Percentiles rank a stretch among this genome's conserved stretches.
Evolutionary conservation across 805 yeast species (phyloP).

Genomic region (Jamesozyma spencerorum): DNA sequence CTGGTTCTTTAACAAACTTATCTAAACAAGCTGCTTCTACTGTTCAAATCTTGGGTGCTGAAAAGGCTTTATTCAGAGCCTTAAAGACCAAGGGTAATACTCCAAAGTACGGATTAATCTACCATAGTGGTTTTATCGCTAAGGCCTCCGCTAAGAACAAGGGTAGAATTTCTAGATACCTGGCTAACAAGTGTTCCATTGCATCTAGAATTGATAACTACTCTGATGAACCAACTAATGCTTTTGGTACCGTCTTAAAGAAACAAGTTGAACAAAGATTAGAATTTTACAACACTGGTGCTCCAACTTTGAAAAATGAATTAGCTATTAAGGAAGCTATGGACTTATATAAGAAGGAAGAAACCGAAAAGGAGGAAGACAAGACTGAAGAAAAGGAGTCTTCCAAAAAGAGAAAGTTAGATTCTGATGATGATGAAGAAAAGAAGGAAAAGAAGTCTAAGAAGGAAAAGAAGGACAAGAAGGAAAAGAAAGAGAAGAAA

Average conservation of each 20-base stretch:
- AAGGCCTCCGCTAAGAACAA: constrained; percentile 92
- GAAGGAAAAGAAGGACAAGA: constrained; percentile 35
- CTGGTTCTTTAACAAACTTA: constrained; percentile 92
- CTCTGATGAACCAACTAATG: constrained; percentile 86
- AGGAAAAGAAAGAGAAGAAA: constrained; percentile 41
- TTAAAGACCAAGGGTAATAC: constrained; percentile 94
- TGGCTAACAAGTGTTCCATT: constrained; percentile 98
- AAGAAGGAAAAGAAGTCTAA: constrained; percentile 17
- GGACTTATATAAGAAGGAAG: constrained; percentile 44
- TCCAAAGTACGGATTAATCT: constrained; percentile 90
- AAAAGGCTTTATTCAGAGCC: constrained; percentile 93
- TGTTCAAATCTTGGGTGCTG: constrained; percentile 96
- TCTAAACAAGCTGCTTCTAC: constrained; percentile 99
- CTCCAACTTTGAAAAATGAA: constrained; percentile 90
- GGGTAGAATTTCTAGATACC: constrained; percentile 97
- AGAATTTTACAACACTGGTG: constrained; percentile 91
- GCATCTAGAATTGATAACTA: constrained; percentile 98
- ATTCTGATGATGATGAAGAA: constrained; percentile 31
- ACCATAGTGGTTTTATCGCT: constrained; percentile 91
- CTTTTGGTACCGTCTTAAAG: constrained; percentile 84
- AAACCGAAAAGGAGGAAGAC: constrained; percentile 36
- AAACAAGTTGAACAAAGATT: constrained; percentile 97
- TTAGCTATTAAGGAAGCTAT: constrained; percentile 92
- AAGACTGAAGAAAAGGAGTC: constrained; percentile 24
- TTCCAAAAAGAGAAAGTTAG: constrained; percentile 24